phyloP scores from a whole-genome alignment of 2,329 filamentous ascomycete species.

The Malbranchea zuffiana region DNA sequence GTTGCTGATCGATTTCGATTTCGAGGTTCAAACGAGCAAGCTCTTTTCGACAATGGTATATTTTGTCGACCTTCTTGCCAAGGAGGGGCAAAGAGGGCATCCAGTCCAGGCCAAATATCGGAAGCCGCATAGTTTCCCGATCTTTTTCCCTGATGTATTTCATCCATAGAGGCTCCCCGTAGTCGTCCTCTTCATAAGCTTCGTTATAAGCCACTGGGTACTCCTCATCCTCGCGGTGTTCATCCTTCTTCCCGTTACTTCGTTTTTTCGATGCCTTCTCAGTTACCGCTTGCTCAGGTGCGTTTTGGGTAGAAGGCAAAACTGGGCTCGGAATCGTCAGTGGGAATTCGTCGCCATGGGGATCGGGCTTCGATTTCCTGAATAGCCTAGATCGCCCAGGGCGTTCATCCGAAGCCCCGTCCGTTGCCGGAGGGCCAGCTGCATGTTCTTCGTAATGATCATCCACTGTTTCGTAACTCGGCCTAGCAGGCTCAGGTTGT shows the following conservation, averaged over 20 bases:
- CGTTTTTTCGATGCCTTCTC: constrained; percentile 5
- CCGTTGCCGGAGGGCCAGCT: constrained; percentile 1
- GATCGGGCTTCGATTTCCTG: constrained; percentile 13
- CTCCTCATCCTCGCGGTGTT: constrained; percentile 21
- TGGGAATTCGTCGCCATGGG: constrained; percentile 26
- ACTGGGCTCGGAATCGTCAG: constrained; percentile 24
- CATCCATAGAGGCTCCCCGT: constrained; percentile 62
- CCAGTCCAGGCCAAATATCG: constrained; percentile 53
- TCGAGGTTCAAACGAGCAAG: constrained; percentile 80
- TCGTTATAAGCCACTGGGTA: constrained; percentile 57
- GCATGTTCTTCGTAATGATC: not conserved
- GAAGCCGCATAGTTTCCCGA: constrained; percentile 71
- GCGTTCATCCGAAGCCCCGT: constrained; percentile 5
- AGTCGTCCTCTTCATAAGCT: constrained; percentile 51
- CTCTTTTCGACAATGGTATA: constrained; percentile 80
- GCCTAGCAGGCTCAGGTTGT: not conserved
- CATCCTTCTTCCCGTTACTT: constrained; percentile 9
- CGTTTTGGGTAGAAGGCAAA: constrained; percentile 12
- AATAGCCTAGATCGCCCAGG: not conserved
- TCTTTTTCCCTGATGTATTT: constrained; percentile 72
- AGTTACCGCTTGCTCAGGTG: constrained; percentile 9
- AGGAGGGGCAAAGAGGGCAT: constrained; percentile 67
- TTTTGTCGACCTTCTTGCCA: constrained; percentile 87
- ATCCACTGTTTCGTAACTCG: not conserved
- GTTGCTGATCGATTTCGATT: constrained; percentile 78